Evolutionary conservation across 1,139 yeast species (phyloP).

Genomic region (Saccharomyces hybrid): DNA sequence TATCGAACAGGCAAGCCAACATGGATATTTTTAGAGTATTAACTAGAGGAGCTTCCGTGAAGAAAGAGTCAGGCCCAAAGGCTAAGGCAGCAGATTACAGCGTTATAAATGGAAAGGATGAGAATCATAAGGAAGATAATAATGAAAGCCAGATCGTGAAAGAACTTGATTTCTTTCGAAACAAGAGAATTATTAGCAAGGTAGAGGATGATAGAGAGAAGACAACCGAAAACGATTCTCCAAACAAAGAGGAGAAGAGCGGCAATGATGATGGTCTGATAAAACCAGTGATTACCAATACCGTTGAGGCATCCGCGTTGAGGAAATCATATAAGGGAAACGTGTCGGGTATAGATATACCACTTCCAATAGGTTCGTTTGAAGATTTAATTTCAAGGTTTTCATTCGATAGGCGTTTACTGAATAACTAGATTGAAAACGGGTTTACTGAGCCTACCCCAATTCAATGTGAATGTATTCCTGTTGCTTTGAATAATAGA

Average conservation of each 20-base stretch:
- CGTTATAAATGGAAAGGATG: conserved; percentile 10
- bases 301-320: conserved; percentile 49
- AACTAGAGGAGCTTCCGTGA: conserved; percentile 75
- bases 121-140: conserved; percentile 27
- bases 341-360: conserved; percentile 69
- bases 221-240: conserved; percentile 18
- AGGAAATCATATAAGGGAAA: conserved; percentile 53
- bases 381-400: conserved; percentile 67
- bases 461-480: conserved; percentile 81
- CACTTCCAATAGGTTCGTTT: conserved; percentile 84
- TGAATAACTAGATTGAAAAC: conserved; percentile 56
- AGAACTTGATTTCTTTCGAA: conserved; percentile 67
- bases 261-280: conserved; percentile 21
- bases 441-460: conserved; percentile 85
- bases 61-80: conserved; percentile 35
- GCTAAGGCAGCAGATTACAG: conserved; percentile 25
- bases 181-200: conserved; percentile 36
- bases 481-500: conserved; percentile 53
- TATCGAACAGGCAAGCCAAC: conserved; percentile 23
- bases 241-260: conserved; percentile 17
- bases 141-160: conserved; percentile 42
- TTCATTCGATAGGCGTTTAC: conserved; percentile 52
- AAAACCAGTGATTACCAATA: conserved; percentile 40
- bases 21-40: conserved; percentile 90
- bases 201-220: conserved; percentile 22